Base-by-base conservation (phyloP, 2,329 filamentous ascomycete genomes). In the Amauroascus verrucosus region DNA sequence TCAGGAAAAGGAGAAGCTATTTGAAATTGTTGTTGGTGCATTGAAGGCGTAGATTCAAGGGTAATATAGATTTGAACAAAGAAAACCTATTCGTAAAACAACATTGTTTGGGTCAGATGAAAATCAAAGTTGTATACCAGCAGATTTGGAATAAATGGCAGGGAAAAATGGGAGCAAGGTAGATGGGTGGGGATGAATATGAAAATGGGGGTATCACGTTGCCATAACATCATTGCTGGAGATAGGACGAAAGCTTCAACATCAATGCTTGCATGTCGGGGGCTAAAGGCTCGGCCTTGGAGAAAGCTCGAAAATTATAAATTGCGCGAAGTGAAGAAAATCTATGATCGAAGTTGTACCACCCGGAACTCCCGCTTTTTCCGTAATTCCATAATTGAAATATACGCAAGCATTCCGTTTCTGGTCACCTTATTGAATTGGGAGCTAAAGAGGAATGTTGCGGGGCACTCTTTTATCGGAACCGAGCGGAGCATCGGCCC, bases 401-500 rank as follows among this genome's bases (percentile, higher is more conserved):
- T 16, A 18, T 24, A 38, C 30, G 41, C 50, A 30, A 38, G 11
- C 20, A 38, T 51, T 44, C 20, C 30, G 33, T 32, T 33, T 16
- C 28, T 20, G 13, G 35, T 51, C 20, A n/a, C 20, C 24, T 18
- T 6, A 38, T 22, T 44, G 11, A 3, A 11, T 30, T n/a, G 26
- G 41, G 37, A 45, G 4, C 30, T 3, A n/a, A 28, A 11, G 18
- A 32, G 6, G 16, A 33, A 41, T 24, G 30, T 14, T 37, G 20
- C 8, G 30, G 30, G n/a, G 3, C 3, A 26, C 14, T 5, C 30
- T 7, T 48, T 64, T 73, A 85, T 71, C 81, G 75, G 78, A 97
- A 97, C 67, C 89, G 82, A 56, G 91, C 87, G 59, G 90, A 85
- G 80, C 91, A 97, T 59, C 91, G 84, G 60, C 93, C 93, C 93